phyloP scores from a whole-genome alignment of 306 rosid genomes.

The Cyclanthera cordifolia region DNA sequence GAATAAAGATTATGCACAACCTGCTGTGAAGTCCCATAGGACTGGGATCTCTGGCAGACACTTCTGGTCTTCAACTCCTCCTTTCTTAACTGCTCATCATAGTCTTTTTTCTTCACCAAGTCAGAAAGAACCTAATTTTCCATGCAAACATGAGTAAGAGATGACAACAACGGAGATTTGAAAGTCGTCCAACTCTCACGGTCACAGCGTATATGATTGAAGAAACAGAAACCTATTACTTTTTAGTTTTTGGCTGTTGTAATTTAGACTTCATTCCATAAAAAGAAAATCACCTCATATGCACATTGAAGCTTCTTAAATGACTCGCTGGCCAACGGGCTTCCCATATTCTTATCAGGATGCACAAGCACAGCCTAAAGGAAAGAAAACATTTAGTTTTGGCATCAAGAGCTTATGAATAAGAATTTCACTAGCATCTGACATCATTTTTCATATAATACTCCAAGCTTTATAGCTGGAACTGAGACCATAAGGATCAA shows the following conservation, averaged over 20 bases:
- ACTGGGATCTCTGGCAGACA: slow-evolving; percentile 79
- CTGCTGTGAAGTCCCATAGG: slow-evolving; percentile 56
- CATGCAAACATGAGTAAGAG: slow-evolving; percentile 14
- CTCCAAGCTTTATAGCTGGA: not conserved
- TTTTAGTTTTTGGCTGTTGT: not conserved
- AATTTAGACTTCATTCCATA: not conserved
- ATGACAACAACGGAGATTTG: not conserved
- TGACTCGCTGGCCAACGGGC: slow-evolving; percentile 76
- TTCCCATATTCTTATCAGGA: slow-evolving; percentile 98
- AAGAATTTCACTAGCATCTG: not conserved
- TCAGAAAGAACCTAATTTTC: slow-evolving; percentile 80
- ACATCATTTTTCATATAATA: not conserved
- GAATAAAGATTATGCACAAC: slow-evolving; percentile 22
- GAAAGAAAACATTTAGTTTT: not conserved
- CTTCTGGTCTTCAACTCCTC: slow-evolving; percentile 75
- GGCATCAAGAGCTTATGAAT: not conserved
- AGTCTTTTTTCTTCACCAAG: slow-evolving; percentile 63
- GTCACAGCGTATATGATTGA: slow-evolving; percentile 10
- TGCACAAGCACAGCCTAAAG: slow-evolving; percentile 94
- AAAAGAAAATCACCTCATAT: slow-evolving; percentile 56
- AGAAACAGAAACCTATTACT: not conserved
- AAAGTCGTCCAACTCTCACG: not conserved
- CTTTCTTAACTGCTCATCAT: slow-evolving; percentile 88
- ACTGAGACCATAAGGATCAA: not conserved
- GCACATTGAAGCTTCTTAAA: slow-evolving; percentile 93